Base-by-base conservation (phyloP, 2,329 filamentous ascomycete genomes). In the Ophiostoma quercus region DNA sequence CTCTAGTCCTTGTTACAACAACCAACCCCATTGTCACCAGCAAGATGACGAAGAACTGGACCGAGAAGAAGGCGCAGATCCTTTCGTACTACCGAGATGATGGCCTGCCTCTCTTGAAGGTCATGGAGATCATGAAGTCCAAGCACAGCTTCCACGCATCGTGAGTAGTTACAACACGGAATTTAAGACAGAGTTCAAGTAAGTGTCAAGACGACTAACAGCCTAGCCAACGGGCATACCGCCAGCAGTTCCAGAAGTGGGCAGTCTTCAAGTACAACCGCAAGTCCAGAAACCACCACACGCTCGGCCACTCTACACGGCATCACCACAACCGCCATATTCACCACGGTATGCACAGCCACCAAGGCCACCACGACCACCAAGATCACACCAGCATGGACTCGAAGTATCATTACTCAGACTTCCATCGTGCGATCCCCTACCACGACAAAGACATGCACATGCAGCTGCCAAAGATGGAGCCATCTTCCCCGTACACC, bases 21-120 rank as follows among this genome's bases (percentile, higher is more conserved):
- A 25, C 22, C 12, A 29, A 3, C 25, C 1, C 25, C 25, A 62
- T 29, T n/a, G 34, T 34, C 14, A 14, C n/a, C 19, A 8, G 29
- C 60, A 72, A 62, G 67, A 83, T 84, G 82, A 81, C 80, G 29
- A 83, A 83, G 72, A 73, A 76, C 16, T 84, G 82, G 82, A 75
- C 78, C 7, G 75, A 78, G 25, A 73, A 80, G 75, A 77, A 75
- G 39, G 69, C 72, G 0, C 73, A 71, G 37, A 83, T 84, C 71
- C 75, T 77, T 51, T 73, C 72, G 32, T 73, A 83, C 37, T 84
- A 84, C 66, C 37, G 57, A 32, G 9, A 12, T 14, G 16, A 66
- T 5, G 51, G 29, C 16, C 8, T 41, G 11, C 32, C 69, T 19
- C 69, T 71, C 1, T 32, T 3, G 25, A n/a, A 54, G 29, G 67